Evolutionary conservation across 2,329 filamentous ascomycete genomes (phyloP).

Genomic region (Cordyceps tenuipes): DNA sequence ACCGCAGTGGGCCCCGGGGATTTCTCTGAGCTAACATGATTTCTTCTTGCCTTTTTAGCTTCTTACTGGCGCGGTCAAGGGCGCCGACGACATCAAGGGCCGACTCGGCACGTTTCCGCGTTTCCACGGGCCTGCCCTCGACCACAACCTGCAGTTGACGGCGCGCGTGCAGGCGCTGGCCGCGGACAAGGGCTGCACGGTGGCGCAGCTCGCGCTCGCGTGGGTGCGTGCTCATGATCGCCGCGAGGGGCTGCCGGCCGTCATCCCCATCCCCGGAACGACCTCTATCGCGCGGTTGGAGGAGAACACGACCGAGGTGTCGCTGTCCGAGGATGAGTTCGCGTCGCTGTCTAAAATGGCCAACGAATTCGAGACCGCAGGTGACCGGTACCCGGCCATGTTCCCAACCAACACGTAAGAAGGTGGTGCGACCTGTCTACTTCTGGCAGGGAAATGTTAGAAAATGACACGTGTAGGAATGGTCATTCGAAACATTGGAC

Average conservation of each 20-base stretch:
- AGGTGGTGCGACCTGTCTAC: not conserved
- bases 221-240: conserved; percentile 49
- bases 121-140: conserved; percentile 55
- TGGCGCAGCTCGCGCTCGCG: conserved; percentile 57
- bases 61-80: conserved; percentile 22
- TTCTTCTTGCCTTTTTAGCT: conserved; percentile 15
- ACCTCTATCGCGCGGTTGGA: conserved; percentile 46
- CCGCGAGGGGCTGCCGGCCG: conserved; percentile 42
- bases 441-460: not conserved
- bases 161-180: conserved; percentile 50
- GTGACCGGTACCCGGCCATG: conserved; percentile 38
- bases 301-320: conserved; percentile 50
- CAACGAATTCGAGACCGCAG: conserved; percentile 37
- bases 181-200: conserved; percentile 48
- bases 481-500: not conserved
- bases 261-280: conserved; percentile 61
- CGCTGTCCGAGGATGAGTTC: conserved; percentile 38
- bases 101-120: conserved; percentile 36
- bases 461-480: not conserved
- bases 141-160: conserved; percentile 56
- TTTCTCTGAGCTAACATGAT: not conserved
- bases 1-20: too few species aligned
- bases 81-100: conserved; percentile 19
- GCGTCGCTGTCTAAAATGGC: conserved; percentile 40
- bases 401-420: conserved; percentile 29